phyloP scores from a whole-genome alignment of 768 basidiomycete species.

The Gloeostereum incarnatum region DNA sequence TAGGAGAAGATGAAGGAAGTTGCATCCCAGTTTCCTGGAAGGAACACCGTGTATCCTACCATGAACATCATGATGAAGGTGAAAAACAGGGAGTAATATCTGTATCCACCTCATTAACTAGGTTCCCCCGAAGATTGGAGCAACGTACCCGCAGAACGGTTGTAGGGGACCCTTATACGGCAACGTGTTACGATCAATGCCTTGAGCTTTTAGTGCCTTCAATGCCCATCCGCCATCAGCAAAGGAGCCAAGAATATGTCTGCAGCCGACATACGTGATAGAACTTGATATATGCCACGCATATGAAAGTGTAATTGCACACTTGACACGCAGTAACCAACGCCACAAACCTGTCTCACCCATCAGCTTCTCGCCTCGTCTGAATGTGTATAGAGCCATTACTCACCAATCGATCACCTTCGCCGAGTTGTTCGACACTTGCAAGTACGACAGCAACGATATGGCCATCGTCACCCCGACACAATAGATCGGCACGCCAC shows the following conservation, averaged over 20 bases:
- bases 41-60: conserved; percentile 37
- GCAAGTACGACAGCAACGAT: conserved; percentile 31
- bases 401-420: conserved; percentile 36
- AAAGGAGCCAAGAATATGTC: background rate
- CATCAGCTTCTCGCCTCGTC: background rate
- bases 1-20: conserved; percentile 41
- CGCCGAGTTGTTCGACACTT: conserved; percentile 34
- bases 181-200: conserved; percentile 30
- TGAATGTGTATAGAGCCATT: background rate
- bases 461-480: conserved; percentile 33
- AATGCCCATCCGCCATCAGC: background rate
- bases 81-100: conserved; percentile 33
- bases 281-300: conserved; percentile 37
- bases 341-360: conserved; percentile 36
- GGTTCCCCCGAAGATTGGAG: background rate
- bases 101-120: conserved; percentile 6
- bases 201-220: conserved; percentile 33
- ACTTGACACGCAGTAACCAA: conserved; percentile 37
- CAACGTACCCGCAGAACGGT: conserved; percentile 34
- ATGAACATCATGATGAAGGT: conserved; percentile 38
- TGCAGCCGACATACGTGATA: conserved; percentile 21
- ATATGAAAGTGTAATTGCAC: conserved; percentile 34
- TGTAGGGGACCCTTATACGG: conserved; percentile 38
- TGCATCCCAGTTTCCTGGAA: conserved; percentile 36
- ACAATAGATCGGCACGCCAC: conserved; percentile 49